A percentile compares a stretch with the other conserved stretches of the same genome.
phyloP scores from a whole-genome alignment of 139 green algal genomes.

The Bryopsis sp. region DNA sequence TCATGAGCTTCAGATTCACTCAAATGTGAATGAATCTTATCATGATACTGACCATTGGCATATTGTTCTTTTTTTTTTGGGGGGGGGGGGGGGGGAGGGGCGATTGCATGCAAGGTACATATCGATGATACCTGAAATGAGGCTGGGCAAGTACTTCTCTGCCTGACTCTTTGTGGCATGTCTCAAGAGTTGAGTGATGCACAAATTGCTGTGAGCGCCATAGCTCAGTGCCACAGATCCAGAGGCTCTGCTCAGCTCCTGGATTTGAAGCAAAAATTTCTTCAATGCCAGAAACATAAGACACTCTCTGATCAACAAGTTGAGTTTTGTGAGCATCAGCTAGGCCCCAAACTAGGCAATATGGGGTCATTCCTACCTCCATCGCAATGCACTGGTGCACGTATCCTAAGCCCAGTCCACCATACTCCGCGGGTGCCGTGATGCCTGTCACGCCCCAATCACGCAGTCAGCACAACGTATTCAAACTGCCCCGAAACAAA shows the following conservation, averaged over 20 bases:
- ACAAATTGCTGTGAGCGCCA: conserved; percentile 89
- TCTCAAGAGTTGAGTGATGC: conserved; percentile 84
- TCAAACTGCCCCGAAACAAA: neutral
- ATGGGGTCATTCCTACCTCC: conserved; percentile 48
- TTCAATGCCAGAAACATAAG: neutral
- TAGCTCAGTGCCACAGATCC: conserved; percentile 79
- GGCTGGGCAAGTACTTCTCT: conserved; percentile 60
- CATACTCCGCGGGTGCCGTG: conserved; percentile 68
- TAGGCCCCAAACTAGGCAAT: neutral
- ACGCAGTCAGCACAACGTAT: neutral
- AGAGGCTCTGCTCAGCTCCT: conserved; percentile 73
- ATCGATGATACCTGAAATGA: conserved; percentile 44
- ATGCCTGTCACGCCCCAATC: conserved; percentile 26
- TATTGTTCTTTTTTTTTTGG: no score
- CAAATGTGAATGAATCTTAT: no score
- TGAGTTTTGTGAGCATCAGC: neutral
- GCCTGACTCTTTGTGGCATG: conserved; percentile 49
- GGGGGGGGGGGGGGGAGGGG: no score
- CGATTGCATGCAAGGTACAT: neutral
- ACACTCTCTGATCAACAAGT: no score
- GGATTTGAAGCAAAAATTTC: no score
- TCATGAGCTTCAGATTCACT: no score
- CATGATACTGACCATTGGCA: no score
- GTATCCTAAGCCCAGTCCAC: conserved; percentile 79
- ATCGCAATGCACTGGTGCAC: conserved; percentile 79